Evolutionary conservation across 306 rosid species (phyloP), one percentile per base, ranked within the genome.

Genomic region (Pueraria montana): DNA sequence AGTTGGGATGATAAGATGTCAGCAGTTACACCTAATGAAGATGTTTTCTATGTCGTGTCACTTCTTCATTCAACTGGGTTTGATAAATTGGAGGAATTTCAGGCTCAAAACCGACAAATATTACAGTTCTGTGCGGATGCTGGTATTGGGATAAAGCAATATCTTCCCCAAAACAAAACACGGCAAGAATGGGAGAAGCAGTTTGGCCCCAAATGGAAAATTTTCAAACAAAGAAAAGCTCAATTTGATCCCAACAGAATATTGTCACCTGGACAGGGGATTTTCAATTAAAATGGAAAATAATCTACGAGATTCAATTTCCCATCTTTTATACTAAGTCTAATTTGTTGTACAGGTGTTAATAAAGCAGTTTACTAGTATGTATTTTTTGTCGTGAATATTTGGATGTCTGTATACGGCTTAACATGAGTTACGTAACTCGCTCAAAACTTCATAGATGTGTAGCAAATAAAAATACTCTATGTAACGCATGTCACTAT

Each of bases 1-100:
- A 95, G 99, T 82, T 96, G 99, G 99, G 85, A 96, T 68, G 89
- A 81, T 38, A 84, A 78, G 45, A 92, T 86, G 93, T 92, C 96
- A 2, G 94, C 88, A 8, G 87, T 91, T n/a, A 87, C 86, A 64
- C 94, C 97, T 3, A 75, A 89, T 3, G 99, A 88, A 82, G 91
- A 90, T 17, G 61, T 92, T 20, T 96, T 92, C 90, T 96, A 93
- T 46, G 1, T 43, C 0, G 84, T 92, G 62, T 79, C 77, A 20
- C 1, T 96, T 71, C 65, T 96, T 48, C 92, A 21, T 52, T 5
- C 93, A 59, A 84, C 84, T 58, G 77, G 82, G 0, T 62, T 69
- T 61, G 43, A 82, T 8, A 23, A 80, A 0, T 72, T 87, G 75
- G 81, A 86, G 64, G 72, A 80, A 26, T 83, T 76, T 71, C 80